Conservation (phyloP, 257 asterid species). For the Echium plantagineum region DNA sequence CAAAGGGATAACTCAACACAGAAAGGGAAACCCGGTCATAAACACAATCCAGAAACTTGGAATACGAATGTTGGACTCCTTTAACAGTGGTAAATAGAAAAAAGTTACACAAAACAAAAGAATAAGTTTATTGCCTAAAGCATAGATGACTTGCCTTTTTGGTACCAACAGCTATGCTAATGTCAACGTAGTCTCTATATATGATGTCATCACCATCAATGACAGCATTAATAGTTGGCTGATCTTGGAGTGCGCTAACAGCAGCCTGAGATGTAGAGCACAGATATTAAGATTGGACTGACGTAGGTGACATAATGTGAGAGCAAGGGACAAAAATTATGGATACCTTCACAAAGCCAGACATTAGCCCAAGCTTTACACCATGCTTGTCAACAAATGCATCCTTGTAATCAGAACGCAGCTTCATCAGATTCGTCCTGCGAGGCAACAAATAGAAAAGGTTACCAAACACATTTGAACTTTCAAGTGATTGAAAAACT, state of each 20-base stretch:
- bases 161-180: conserved; percentile 98
- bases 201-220: conserved; percentile 97
- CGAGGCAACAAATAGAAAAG: conserved; percentile 4
- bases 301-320: background rate
- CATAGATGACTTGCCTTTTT: conserved; percentile 54
- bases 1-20: background rate
- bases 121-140: background rate
- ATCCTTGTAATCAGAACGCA: conserved; percentile 93
- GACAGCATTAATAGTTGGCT: conserved; percentile 91
- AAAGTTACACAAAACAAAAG: background rate
- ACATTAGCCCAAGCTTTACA: conserved; percentile 91
- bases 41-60: background rate
- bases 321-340: background rate
- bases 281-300: background rate
- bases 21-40: background rate
- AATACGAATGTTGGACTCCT: background rate
- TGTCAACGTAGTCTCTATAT: conserved; percentile 83
- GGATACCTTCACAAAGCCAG: conserved; percentile 84
- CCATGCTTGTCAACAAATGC: conserved; percentile 92
- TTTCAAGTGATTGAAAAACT: background rate
- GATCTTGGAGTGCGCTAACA: conserved; percentile 83
- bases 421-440: conserved; percentile 99
- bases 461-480: background rate
- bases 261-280: conserved; percentile 62
- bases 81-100: background rate